These are phyloP conservation scores for Ophidiomyces ophidiicola DNA, from an alignment of 2,329 filamentous ascomycete species.

Conservation along the genomic window DNA sequence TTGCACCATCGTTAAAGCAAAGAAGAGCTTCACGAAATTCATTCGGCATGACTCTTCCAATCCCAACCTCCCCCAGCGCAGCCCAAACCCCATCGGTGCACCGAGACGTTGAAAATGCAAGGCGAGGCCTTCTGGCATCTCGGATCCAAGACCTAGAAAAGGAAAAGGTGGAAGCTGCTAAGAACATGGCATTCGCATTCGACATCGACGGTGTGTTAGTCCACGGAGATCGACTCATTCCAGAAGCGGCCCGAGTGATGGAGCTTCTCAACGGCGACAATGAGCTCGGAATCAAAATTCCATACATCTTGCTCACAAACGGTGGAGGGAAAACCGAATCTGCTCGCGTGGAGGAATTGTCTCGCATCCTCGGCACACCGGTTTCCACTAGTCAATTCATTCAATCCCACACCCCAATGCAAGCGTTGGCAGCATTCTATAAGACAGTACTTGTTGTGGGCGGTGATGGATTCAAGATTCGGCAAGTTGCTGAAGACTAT, in stretches of 20 bases:
- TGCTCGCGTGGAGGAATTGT: constrained; percentile 53
- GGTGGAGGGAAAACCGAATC: constrained; percentile 59
- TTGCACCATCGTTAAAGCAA: constrained; percentile 55
- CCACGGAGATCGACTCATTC: constrained; percentile 58
- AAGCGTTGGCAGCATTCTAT: constrained; percentile 63
- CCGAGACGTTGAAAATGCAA: constrained; percentile 45
- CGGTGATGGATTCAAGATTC: constrained; percentile 62
- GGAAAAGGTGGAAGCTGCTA: constrained; percentile 55
- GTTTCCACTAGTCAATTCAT: constrained; percentile 64
- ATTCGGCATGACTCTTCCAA: constrained; percentile 60
- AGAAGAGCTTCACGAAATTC: constrained; percentile 61
- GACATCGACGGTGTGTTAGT: constrained; percentile 58
- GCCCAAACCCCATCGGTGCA: constrained; percentile 55
- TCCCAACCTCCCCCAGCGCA: constrained; percentile 56
- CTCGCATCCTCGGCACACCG: constrained; percentile 52
- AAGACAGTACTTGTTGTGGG: constrained; percentile 62
- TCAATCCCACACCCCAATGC: constrained; percentile 66
- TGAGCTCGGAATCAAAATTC: constrained; percentile 68
- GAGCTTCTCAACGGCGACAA: constrained; percentile 64
- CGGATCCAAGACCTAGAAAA: constrained; percentile 57
- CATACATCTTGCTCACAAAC: constrained; percentile 62
- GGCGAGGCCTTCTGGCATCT: constrained; percentile 55
- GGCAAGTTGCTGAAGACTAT: constrained; percentile 59
- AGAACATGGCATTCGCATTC: constrained; percentile 73
- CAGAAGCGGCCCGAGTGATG: constrained; percentile 52